phyloP scores from a whole-genome alignment of 768 basidiomycete species.

The Leccinum boreale region DNA sequence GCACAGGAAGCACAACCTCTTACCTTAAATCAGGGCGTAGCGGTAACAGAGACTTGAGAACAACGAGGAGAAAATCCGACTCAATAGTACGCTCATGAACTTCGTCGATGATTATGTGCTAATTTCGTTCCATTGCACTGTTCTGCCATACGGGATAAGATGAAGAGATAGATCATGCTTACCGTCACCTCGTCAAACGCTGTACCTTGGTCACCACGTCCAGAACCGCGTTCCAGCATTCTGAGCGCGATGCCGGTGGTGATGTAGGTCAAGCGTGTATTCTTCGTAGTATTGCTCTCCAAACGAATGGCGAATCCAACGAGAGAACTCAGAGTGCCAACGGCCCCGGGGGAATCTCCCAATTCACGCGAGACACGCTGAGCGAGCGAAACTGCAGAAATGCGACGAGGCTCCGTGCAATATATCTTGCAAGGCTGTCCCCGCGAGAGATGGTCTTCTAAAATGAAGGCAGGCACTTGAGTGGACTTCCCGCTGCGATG shows the following conservation, averaged over 20 bases:
- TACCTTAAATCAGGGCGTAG: constrained; percentile 84
- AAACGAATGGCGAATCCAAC: constrained; percentile 95
- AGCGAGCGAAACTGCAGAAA: constrained; percentile 93
- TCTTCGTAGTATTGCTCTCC: constrained; percentile 79
- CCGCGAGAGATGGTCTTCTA: constrained; percentile 81
- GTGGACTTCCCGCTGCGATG: constrained; percentile 86
- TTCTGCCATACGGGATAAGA: neutral
- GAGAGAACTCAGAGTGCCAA: constrained; percentile 74
- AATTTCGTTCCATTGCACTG: neutral
- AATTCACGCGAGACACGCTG: constrained; percentile 91
- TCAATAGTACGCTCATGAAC: constrained; percentile 97
- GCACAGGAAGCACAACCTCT: constrained; percentile 12
- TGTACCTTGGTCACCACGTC: constrained; percentile 64
- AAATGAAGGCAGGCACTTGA: constrained; percentile 89
- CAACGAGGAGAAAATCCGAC: constrained; percentile 93
- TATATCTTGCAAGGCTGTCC: constrained; percentile 87
- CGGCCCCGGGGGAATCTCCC: constrained; percentile 75
- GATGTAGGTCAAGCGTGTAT: constrained; percentile 78
- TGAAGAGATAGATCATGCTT: constrained; percentile 22
- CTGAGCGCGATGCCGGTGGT: constrained; percentile 95
- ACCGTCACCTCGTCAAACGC: constrained; percentile 96
- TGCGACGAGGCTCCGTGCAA: constrained; percentile 93
- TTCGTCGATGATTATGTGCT: constrained; percentile 98
- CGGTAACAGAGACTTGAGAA: constrained; percentile 77
- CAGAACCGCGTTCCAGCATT: constrained; percentile 89